Conservation (phyloP, 2,329 filamentous ascomycete species). For the Cryphonectria naterciae region DNA sequence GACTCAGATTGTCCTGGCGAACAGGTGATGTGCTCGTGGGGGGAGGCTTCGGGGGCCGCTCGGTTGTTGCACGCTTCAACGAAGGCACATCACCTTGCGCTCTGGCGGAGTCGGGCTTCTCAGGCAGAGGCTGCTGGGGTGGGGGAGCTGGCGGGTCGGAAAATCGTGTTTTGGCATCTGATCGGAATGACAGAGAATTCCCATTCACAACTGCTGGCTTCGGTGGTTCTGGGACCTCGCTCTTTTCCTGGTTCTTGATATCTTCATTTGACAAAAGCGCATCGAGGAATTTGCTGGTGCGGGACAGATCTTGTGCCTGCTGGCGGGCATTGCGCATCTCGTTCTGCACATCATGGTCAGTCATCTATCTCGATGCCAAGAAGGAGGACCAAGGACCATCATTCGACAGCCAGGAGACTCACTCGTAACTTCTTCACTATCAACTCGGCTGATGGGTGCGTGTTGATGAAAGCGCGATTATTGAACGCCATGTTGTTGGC, state of each 20-base stretch:
- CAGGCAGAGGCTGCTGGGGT: conserved; percentile 88
- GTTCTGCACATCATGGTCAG: conserved; percentile 54
- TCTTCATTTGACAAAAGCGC: conserved; percentile 75
- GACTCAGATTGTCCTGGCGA: conserved; percentile 64
- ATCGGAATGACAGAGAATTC: conserved; percentile 59
- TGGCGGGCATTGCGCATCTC: conserved; percentile 90
- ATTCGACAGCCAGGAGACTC: conserved; percentile 44
- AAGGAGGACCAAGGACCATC: neutral
- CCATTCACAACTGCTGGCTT: conserved; percentile 57
- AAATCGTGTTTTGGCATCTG: conserved; percentile 81
- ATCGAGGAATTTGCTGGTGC: conserved; percentile 81
- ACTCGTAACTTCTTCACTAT: conserved; percentile 88
- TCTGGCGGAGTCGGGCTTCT: conserved; percentile 78
- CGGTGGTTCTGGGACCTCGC: conserved; percentile 50
- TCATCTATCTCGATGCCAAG: conserved; percentile 33
- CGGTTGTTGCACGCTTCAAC: conserved; percentile 75
- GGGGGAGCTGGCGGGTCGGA: conserved; percentile 92
- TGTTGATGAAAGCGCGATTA: conserved; percentile 29
- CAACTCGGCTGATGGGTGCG: conserved; percentile 74
- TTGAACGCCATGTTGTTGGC: conserved; percentile 58
- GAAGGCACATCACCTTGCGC: conserved; percentile 56
- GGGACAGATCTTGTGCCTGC: conserved; percentile 82
- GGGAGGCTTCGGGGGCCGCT: conserved; percentile 64
- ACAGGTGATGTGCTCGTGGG: conserved; percentile 60
- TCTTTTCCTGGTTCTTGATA: conserved; percentile 61